Evolutionary conservation across 1,139 yeast species (phyloP).

Genomic region (Kodamaea fungicola): DNA sequence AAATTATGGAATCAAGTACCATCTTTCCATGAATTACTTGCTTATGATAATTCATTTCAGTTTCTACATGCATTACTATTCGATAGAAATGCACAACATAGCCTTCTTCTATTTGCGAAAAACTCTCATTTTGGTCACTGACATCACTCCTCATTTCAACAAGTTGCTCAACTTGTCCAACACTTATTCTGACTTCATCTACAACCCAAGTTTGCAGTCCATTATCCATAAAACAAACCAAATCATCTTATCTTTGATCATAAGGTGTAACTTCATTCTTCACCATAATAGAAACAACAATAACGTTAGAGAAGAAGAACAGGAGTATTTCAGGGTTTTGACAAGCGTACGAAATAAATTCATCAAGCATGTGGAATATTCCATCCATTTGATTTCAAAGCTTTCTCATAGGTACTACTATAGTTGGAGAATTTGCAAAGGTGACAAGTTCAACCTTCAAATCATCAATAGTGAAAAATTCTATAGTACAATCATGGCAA

Average conservation of each 20-base stretch:
- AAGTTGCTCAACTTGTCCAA: conserved; percentile 30
- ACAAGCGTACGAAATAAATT: conserved; percentile 5
- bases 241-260: conserved; percentile 27
- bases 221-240: conserved; percentile 36
- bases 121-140: conserved; percentile 24
- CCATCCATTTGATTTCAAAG: conserved; percentile 7
- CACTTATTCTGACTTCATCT: conserved; percentile 34
- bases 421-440: conserved; percentile 11
- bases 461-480: conserved; percentile 9
- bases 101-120: conserved; percentile 34
- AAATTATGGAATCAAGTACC: conserved; percentile 25
- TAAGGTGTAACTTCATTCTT: conserved; percentile 17
- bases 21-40: conserved; percentile 28
- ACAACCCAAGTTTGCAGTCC: conserved; percentile 40
- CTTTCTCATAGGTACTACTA: conserved; percentile 11
- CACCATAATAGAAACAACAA: conserved; percentile 9
- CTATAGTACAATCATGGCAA: conserved; percentile 8
- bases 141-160: conserved; percentile 36
- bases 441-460: conserved; percentile 7
- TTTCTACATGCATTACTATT: conserved; percentile 31
- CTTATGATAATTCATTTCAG: conserved; percentile 33
- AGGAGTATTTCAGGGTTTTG: conserved; percentile 7
- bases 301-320: conserved; percentile 8
- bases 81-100: conserved; percentile 19
- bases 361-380: conserved; percentile 4